Conservation (phyloP, 1,284 basidiomycete species). For the Flammula alnicola region DNA sequence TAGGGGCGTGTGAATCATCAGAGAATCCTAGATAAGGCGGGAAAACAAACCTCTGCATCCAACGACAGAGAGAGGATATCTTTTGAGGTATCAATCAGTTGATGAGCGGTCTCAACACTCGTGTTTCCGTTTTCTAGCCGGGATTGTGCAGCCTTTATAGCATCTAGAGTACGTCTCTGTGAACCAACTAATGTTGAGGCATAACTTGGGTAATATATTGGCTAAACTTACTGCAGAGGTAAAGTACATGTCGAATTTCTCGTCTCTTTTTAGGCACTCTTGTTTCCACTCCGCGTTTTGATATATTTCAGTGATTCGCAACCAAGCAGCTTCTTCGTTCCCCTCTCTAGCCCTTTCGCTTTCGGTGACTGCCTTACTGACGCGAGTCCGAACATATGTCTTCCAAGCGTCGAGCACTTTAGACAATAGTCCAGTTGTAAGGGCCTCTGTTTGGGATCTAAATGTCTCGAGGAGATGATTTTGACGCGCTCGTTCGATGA, state of each 20-base stretch:
- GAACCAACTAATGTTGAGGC: too few species aligned
- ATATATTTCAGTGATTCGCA: conserved; percentile 51
- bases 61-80: conserved; percentile 79
- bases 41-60: conserved; percentile 69
- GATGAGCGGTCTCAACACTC: conserved; percentile 54
- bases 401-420: conserved; percentile 70
- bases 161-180: conserved; percentile 60
- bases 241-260: conserved; percentile 91
- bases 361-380: conserved; percentile 60
- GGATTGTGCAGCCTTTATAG: conserved; percentile 49
- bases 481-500: conserved; percentile 89
- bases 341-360: conserved; percentile 50
- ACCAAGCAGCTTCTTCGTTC: conserved; percentile 58
- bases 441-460: conserved; percentile 54
- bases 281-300: conserved; percentile 68
- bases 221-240: conserved; percentile 64
- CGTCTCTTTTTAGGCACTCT: conserved; percentile 76
- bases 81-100: conserved; percentile 72
- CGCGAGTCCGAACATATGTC: conserved; percentile 63
- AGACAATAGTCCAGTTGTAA: conserved; percentile 64
- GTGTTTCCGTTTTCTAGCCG: conserved; percentile 45
- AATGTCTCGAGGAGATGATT: conserved; percentile 79
- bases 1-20: too few species aligned
- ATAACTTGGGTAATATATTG: conserved; percentile 23
- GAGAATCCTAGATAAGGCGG: not conserved